A percentile compares a stretch with the other conserved stretches of the same genome.
Evolutionary conservation across 139 green algal genomes (phyloP).

Genomic region (Chlorella vulgaris): DNA sequence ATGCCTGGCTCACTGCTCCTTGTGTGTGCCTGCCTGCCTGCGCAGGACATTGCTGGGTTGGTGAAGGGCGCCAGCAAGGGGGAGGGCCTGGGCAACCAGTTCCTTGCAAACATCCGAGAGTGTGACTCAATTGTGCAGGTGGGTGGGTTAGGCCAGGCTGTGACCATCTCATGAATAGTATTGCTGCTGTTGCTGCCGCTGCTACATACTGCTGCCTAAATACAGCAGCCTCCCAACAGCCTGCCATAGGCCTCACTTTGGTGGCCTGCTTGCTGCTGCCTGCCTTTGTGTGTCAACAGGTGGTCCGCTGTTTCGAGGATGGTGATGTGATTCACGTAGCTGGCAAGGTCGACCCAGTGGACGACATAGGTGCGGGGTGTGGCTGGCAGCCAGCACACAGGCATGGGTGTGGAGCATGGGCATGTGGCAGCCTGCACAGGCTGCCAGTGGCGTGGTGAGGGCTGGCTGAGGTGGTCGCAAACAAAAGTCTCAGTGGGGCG

Average conservation of each 20-base stretch:
- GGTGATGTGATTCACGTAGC: constrained; percentile 94
- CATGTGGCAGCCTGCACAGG: too few species aligned
- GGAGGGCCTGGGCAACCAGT: constrained; percentile 98
- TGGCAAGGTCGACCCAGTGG: constrained; percentile 70
- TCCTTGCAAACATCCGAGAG: constrained; percentile 96
- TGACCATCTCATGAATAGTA: too few species aligned
- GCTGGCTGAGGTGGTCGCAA: too few species aligned
- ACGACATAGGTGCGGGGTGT: constrained; percentile 4
- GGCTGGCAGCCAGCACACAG: constrained; percentile 52
- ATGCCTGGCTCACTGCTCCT: too few species aligned
- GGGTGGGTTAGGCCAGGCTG: too few species aligned
- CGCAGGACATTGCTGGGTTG: constrained; percentile 56
- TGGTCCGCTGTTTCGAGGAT: constrained; percentile 98
- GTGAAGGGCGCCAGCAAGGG: constrained; percentile 90
- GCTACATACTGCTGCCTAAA: too few species aligned
- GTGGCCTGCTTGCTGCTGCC: neutral
- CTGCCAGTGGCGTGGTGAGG: too few species aligned
- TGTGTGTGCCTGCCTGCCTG: neutral
- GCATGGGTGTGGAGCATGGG: neutral
- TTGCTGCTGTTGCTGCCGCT: too few species aligned
- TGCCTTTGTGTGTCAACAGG: constrained; percentile 55
- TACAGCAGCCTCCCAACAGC: neutral
- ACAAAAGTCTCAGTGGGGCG: too few species aligned
- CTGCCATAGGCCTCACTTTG: neutral
- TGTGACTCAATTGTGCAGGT: constrained; percentile 93